Evolutionary conservation across 306 rosid genomes (phyloP).

Genomic region (Prunus campanulata): DNA sequence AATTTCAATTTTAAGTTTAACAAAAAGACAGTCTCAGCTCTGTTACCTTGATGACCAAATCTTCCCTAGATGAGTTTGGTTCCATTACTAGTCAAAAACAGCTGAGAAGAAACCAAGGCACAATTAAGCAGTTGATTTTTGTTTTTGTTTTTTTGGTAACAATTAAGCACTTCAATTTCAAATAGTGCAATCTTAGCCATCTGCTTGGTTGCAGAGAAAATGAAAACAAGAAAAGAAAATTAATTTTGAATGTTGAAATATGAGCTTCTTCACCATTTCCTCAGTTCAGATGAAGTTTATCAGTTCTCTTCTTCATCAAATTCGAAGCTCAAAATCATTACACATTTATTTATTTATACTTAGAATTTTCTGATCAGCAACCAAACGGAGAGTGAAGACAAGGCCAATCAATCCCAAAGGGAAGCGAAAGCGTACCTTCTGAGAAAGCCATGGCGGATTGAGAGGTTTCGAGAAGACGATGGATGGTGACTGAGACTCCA

Average conservation of each 20-base stretch:
- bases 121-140: conserved; percentile 63
- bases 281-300: too few relatives aligned
- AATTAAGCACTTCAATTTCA: conserved; percentile 41
- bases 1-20: background rate
- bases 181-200: conserved; percentile 21
- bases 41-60: conserved; percentile 65
- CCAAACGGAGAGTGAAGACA: conserved; percentile 33
- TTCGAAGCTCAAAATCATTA: too few relatives aligned
- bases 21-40: conserved; percentile 9
- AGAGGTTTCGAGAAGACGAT: background rate
- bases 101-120: conserved; percentile 44
- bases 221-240: conserved; percentile 1
- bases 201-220: conserved; percentile 59
- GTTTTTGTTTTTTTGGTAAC: conserved; percentile 32
- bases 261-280: background rate
- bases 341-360: background rate
- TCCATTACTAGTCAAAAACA: conserved; percentile 61
- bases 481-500: background rate
- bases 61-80: conserved; percentile 73
- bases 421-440: conserved; percentile 30
- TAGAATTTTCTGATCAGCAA: conserved; percentile 25
- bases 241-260: background rate
- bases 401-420: too few relatives aligned
- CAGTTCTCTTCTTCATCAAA: too few relatives aligned
- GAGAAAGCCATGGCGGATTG: conserved; percentile 30